Evolutionary conservation across 257 asterid genomes (phyloP).

Genomic region (Marsdenia floribunda): DNA sequence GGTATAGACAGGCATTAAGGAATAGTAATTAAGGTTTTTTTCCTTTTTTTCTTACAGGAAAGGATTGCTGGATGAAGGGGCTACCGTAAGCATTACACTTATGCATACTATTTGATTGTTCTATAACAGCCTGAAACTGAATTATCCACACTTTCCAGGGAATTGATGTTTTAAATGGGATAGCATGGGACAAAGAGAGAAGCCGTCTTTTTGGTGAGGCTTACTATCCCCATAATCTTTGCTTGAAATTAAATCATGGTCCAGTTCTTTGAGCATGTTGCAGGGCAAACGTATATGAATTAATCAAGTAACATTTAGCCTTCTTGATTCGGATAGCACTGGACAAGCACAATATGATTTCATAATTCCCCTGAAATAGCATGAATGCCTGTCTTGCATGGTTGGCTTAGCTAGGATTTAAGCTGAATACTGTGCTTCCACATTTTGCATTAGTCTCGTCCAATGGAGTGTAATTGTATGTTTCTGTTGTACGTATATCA

Average conservation of each 20-base stretch:
- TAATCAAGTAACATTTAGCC: neutral
- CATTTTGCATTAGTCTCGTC: neutral
- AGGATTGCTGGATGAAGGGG: slow-evolving; percentile 44
- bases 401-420: neutral
- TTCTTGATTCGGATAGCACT: neutral
- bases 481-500: neutral
- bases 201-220: slow-evolving; percentile 67
- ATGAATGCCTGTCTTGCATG: neutral
- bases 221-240: neutral
- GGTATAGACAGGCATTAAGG: neutral
- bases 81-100: slow-evolving; percentile 34
- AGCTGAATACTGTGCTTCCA: neutral
- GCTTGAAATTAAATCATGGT: too few relatives aligned
- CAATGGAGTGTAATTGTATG: neutral
- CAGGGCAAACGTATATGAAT: too few relatives aligned
- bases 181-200: slow-evolving; percentile 72
- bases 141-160: slow-evolving; percentile 38
- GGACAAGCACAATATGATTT: neutral
- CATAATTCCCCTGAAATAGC: neutral
- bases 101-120: neutral
- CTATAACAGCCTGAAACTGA: neutral
- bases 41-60: slow-evolving; percentile 46
- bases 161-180: slow-evolving; percentile 83
- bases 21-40: slow-evolving; percentile 6
- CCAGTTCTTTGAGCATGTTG: slow-evolving; percentile 1